Evolutionary conservation across 257 asterid species (phyloP), one percentile per base, ranked within the genome.

Genomic region (Solanum sejunctum): DNA sequence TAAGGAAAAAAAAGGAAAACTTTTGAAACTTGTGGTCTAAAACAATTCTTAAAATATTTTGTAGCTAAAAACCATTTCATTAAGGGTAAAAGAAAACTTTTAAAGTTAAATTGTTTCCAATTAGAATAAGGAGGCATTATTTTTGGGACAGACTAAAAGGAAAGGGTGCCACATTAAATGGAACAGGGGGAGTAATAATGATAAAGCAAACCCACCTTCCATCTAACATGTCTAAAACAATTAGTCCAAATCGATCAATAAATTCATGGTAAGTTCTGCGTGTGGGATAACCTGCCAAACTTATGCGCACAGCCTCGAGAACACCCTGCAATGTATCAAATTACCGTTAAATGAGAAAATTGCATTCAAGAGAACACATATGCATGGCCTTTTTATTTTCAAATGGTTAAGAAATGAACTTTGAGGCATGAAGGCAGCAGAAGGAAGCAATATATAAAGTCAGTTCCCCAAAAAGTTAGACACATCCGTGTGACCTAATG

Each of bases 231-330:
- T 97, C 99, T 58, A 95, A 86, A 80, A 97, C 94, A 84, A 95
- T 89, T 41, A 97, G 90, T 80, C 99, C 99, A 91, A 94, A 97
- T 87, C 99, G 93, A 86, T 97, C 96, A 39, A 97, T 93, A 90
- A 97, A 97, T 88, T 95, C 99, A 85, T 91, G 94, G 86, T 94
- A 95, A 84, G 98, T 93, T 92, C 93, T 96, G 88, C 99, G 94
- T 8, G 98, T 95, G 82, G 99, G 99, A 85, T 97, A 97, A 82
- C 99, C 99, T 1, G 99, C 99, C 94, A 97, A 89, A 92, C 99
- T 97, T 89, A 97, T 97, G 58, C 99, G 98, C 84, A 97, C 98
- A 85, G 99, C 99, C 90, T 97, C 99, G 67, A 97, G 85, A 86
- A 97, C 99, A 91, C 99, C 99, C 99, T 97, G 92, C 91, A 91